phyloP scores from a whole-genome alignment of 495 filamentous ascomycete genomes.

The Chaetomidium leptoderma region DNA sequence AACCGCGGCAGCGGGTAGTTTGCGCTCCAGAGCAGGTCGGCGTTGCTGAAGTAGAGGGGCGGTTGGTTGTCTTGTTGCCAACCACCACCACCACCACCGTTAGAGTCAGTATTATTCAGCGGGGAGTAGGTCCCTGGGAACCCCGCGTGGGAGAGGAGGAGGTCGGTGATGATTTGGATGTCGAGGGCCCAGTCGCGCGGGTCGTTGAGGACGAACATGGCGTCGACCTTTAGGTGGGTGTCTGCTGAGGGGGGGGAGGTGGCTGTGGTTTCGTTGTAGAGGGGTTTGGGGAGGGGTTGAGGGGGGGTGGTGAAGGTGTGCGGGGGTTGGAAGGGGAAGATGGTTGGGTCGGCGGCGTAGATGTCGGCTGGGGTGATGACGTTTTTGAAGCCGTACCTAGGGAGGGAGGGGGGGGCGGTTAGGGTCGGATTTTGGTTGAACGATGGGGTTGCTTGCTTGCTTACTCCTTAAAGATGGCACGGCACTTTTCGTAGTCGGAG shows the following conservation, averaged over 20 bases:
- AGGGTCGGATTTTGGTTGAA: not conserved
- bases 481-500: slow-evolving; percentile 71
- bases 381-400: slow-evolving; percentile 65
- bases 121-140: slow-evolving; percentile 69
- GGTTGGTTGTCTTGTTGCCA: slow-evolving; percentile 79
- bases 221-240: slow-evolving; percentile 64
- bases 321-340: slow-evolving; percentile 75
- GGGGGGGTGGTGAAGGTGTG: slow-evolving; percentile 52
- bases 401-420: not conserved
- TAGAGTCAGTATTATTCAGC: slow-evolving; percentile 60
- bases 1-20: slow-evolving; percentile 79
- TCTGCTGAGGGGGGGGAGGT: not conserved
- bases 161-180: slow-evolving; percentile 71
- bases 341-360: slow-evolving; percentile 60
- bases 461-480: slow-evolving; percentile 71
- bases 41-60: slow-evolving; percentile 76
- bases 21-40: slow-evolving; percentile 84
- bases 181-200: slow-evolving; percentile 94
- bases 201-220: slow-evolving; percentile 86
- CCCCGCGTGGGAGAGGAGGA: slow-evolving; percentile 70
- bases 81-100: slow-evolving; percentile 47
- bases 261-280: slow-evolving; percentile 12
- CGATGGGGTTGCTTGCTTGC: not conserved
- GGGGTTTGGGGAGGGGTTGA: slow-evolving; percentile 54
- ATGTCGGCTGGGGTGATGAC: slow-evolving; percentile 86